Percentiles rank a stretch among this genome's conserved stretches.
Conservation (phyloP, 2,329 filamentous ascomycete genomes). For the Cytospora schulzeri region DNA sequence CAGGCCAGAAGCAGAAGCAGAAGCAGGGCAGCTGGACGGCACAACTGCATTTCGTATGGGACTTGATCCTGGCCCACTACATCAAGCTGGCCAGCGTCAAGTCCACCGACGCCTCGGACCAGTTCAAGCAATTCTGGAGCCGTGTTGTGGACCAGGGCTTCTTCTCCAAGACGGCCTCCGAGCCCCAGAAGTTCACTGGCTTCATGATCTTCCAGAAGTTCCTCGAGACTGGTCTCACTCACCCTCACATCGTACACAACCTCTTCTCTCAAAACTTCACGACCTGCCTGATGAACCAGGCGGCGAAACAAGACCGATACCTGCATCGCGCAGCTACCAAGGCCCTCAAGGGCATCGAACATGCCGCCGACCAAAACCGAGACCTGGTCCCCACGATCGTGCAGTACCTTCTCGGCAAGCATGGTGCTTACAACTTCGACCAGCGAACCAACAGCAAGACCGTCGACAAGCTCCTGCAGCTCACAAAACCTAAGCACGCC, state of each 20-base stretch:
- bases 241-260: constrained; percentile 50
- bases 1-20: constrained; percentile 41
- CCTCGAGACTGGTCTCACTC: constrained; percentile 56
- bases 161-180: constrained; percentile 79
- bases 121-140: constrained; percentile 81
- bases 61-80: constrained; percentile 67
- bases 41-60: constrained; percentile 87
- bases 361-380: constrained; percentile 63
- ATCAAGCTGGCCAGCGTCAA: constrained; percentile 37
- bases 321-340: constrained; percentile 78
- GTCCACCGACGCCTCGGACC: constrained; percentile 41
- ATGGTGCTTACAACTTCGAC: constrained; percentile 80
- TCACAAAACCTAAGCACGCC: constrained; percentile 34
- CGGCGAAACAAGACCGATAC: constrained; percentile 75
- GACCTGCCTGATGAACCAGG: constrained; percentile 79
- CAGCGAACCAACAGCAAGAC: constrained; percentile 68
- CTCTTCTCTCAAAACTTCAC: constrained; percentile 86
- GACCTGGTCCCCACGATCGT: constrained; percentile 63
- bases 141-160: constrained; percentile 84
- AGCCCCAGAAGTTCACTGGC: constrained; percentile 89
- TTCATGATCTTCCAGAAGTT: constrained; percentile 85
- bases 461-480: constrained; percentile 51
- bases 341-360: constrained; percentile 71
- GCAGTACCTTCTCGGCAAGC: constrained; percentile 66
- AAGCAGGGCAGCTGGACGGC: constrained; percentile 75